Evolutionary conservation across 176 grass and related monocot genomes (phyloP).

Genomic region (Poa pratensis): DNA sequence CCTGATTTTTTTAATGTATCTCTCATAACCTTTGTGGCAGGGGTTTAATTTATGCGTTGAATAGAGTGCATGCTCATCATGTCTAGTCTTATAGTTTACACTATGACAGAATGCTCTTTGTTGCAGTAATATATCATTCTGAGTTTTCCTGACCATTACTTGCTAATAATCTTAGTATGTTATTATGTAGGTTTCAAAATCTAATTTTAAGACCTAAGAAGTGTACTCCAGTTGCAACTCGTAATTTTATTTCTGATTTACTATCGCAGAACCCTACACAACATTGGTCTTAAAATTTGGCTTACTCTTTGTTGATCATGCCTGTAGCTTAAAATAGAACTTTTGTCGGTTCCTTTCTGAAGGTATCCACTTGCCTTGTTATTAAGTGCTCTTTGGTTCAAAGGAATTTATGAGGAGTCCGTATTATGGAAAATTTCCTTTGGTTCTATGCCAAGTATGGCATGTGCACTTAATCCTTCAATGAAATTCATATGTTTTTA

Average conservation of each 20-base stretch:
- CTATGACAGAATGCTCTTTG: conserved; percentile 2
- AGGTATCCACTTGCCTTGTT: conserved; percentile 23
- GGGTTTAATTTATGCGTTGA: conserved; percentile 30
- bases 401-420: not conserved
- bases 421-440: not conserved
- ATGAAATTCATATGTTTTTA: not conserved
- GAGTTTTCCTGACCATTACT: not conserved
- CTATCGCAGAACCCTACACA: not conserved
- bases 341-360: conserved; percentile 33
- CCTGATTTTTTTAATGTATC: conserved; percentile 2
- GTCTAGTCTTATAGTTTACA: conserved; percentile 26
- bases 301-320: conserved; percentile 4
- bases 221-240: conserved; percentile 8
- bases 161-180: conserved; percentile 3
- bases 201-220: not conserved
- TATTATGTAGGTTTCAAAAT: not conserved
- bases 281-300: not conserved
- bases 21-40: not conserved
- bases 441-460: not conserved
- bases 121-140: conserved; percentile 17
- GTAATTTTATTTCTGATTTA: too few relatives aligned
- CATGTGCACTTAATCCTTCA: not conserved
- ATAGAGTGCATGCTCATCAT: conserved; percentile 22
- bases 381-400: not conserved
- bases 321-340: not conserved